A percentile compares a stretch with the other conserved stretches of the same genome.
phyloP scores from a whole-genome alignment of 768 basidiomycete genomes.

The Rhizopogon salebrosus region DNA sequence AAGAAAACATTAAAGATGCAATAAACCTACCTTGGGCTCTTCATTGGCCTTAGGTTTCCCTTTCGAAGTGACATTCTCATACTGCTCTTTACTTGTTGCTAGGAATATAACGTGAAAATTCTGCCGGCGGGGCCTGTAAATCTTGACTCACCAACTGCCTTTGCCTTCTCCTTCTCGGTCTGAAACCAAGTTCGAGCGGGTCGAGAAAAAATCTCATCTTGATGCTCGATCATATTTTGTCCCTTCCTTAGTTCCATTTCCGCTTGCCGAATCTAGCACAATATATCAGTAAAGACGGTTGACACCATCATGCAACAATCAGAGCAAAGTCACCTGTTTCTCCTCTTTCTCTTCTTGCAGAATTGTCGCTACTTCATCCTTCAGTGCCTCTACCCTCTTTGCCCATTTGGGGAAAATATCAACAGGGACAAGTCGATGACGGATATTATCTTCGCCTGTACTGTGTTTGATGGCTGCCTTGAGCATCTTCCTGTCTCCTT shows the following conservation, averaged over 20 bases:
- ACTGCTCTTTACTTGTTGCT: constrained; percentile 75
- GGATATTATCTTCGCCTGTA: constrained; percentile 69
- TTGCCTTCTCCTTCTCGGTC: constrained; percentile 73
- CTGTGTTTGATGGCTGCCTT: constrained; percentile 93
- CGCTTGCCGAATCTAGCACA: constrained; percentile 67
- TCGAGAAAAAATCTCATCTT: constrained; percentile 86
- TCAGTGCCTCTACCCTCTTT: constrained; percentile 62
- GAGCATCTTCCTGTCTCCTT: constrained; percentile 93
- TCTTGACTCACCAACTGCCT: constrained; percentile 61
- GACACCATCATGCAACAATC: not conserved
- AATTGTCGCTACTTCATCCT: constrained; percentile 72
- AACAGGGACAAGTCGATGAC: constrained; percentile 80
- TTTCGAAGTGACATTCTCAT: constrained; percentile 48
- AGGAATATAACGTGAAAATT: constrained; percentile 2
- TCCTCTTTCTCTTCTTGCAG: constrained; percentile 93
- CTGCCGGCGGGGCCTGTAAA: constrained; percentile 3
- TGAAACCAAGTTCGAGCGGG: constrained; percentile 99
- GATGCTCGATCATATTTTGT: constrained; percentile 91
- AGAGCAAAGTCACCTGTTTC: constrained; percentile 58
- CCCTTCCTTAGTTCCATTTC: constrained; percentile 97
- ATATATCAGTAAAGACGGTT: constrained; percentile 8
- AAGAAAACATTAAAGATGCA: not conserved
- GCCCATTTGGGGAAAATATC: constrained; percentile 72
- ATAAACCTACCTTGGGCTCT: constrained; percentile 35
- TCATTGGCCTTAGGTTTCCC: constrained; percentile 33